Evolutionary conservation across 176 grass and related monocot genomes (phyloP).

Genomic region (Juncus inflexus): DNA sequence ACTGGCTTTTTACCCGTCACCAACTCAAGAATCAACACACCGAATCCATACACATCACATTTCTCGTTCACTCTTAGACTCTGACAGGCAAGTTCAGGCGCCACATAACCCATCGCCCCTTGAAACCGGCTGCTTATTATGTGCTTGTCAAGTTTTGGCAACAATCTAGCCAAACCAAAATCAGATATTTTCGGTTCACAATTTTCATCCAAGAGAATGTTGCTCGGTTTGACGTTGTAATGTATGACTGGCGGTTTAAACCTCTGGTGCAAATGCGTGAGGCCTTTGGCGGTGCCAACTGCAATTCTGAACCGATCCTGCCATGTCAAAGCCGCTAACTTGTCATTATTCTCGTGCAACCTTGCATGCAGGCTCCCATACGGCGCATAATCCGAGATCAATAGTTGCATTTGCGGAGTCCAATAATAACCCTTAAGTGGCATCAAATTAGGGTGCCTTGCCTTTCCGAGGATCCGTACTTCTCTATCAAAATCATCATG

Average conservation of each 20-base stretch:
- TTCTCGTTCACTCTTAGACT: conserved; percentile 88
- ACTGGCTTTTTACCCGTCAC: conserved; percentile 60
- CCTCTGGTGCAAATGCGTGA: conserved; percentile 76
- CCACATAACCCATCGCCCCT: conserved; percentile 58
- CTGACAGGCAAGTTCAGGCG: conserved; percentile 85
- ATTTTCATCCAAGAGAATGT: conserved; percentile 73
- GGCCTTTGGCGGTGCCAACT: conserved; percentile 51
- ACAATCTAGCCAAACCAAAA: conserved; percentile 75
- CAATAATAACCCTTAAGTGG: conserved; percentile 90
- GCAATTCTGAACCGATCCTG: conserved; percentile 61
- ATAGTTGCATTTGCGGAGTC: conserved; percentile 81
- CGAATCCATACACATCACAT: conserved; percentile 95
- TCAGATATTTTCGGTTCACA: conserved; percentile 64
- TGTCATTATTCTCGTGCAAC: conserved; percentile 34
- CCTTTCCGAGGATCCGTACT: conserved; percentile 77
- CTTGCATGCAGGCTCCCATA: conserved; percentile 74
- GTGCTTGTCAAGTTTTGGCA: conserved; percentile 42
- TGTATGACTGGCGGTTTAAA: conserved; percentile 89
- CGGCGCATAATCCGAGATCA: conserved; percentile 68
- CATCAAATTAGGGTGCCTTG: conserved; percentile 67
- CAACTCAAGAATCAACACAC: conserved; percentile 78
- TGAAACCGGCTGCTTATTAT: conserved; percentile 53
- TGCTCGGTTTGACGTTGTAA: conserved; percentile 92
- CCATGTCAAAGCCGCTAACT: conserved; percentile 45
- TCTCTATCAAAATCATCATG: conserved; percentile 85